Conservation (phyloP, 1,284 basidiomycete genomes). For the Ustilago vetiveriae region DNA sequence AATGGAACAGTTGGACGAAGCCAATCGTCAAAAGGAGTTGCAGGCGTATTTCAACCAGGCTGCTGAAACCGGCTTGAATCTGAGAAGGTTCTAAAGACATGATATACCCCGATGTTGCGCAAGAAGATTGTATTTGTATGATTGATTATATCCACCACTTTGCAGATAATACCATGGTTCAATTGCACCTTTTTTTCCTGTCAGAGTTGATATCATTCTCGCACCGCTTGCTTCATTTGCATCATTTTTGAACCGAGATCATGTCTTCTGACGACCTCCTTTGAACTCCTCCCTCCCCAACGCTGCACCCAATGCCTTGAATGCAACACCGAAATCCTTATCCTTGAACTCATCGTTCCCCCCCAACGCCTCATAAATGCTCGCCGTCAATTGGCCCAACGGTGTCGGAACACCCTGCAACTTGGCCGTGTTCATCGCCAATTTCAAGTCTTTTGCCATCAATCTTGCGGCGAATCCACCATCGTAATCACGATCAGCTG, state of each 20-base stretch:
- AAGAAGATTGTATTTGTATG: conserved; percentile 14
- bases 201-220: too few species aligned
- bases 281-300: conserved; percentile 48
- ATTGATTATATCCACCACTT: conserved; percentile 28
- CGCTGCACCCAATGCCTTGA: conserved; percentile 53
- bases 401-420: conserved; percentile 55
- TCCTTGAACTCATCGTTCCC: conserved; percentile 48
- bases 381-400: conserved; percentile 46
- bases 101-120: conserved; percentile 9
- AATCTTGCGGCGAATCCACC: conserved; percentile 67
- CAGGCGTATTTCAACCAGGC: conserved; percentile 34
- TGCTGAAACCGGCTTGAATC: conserved; percentile 17
- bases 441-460: conserved; percentile 56
- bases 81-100: conserved; percentile 27
- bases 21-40: conserved; percentile 22
- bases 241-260: too few species aligned
- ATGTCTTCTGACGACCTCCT: conserved; percentile 29
- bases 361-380: conserved; percentile 55
- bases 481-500: conserved; percentile 83
- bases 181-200: too few species aligned
- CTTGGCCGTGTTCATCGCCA: conserved; percentile 58
- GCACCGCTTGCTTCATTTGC: too few species aligned
- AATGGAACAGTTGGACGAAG: conserved; percentile 24
- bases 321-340: conserved; percentile 59
- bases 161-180: conserved; percentile 4